Evolutionary conservation across 805 yeast species (phyloP).

Genomic region (Metschnikowia cubensis): DNA sequence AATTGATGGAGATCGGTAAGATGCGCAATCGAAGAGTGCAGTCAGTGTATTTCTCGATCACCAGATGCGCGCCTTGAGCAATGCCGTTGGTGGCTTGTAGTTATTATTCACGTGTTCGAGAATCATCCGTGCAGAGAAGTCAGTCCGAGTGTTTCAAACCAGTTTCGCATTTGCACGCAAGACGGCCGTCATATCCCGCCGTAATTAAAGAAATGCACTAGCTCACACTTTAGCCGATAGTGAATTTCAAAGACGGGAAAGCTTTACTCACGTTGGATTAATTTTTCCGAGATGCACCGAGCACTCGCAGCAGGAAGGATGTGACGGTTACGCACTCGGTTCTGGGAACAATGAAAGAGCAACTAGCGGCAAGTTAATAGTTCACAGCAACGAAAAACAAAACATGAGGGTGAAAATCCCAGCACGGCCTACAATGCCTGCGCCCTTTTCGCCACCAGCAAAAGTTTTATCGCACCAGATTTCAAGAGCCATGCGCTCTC

Average conservation of each 20-base stretch:
- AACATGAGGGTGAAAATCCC: background rate
- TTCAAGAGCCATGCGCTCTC: background rate
- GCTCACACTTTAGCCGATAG: too few relatives aligned
- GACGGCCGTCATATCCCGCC: too few relatives aligned
- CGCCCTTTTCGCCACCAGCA: background rate
- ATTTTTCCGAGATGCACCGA: background rate
- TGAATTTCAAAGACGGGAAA: background rate
- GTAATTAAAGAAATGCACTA: too few relatives aligned
- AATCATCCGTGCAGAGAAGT: background rate
- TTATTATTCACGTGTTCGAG: background rate
- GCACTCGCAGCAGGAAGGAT: slow-evolving; percentile 1
- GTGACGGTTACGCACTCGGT: background rate
- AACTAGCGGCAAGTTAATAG: background rate
- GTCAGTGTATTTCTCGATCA: background rate
- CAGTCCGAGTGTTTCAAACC: background rate
- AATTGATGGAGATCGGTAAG: background rate
- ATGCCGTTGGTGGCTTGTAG: background rate
- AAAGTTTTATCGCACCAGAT: background rate
- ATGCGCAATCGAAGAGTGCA: background rate
- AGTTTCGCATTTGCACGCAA: background rate
- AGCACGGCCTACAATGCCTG: background rate
- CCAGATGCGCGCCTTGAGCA: background rate
- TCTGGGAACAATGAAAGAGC: background rate
- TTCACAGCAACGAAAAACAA: background rate
- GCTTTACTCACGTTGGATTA: background rate